A percentile compares a stretch with the other conserved stretches of the same genome.
Conservation (phyloP, 108 stramenopile genomes). For the Thalassiosira profunda region DNA sequence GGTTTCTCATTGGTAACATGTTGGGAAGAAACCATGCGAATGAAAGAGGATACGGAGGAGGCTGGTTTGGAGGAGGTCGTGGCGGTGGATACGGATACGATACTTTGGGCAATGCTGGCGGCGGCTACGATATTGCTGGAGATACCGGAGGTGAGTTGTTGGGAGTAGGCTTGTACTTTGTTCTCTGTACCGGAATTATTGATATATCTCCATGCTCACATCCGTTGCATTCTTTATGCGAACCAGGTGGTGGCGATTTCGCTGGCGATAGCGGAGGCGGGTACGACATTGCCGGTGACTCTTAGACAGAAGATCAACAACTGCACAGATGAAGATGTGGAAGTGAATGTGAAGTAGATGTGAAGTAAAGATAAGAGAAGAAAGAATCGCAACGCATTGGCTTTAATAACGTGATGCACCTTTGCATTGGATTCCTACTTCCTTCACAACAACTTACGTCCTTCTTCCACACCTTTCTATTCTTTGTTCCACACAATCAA, state of each 20-base stretch:
- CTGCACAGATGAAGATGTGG: neutral
- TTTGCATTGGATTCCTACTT: neutral
- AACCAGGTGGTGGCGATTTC: too few relatives aligned
- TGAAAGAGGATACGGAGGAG: neutral
- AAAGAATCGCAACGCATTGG: too few relatives aligned
- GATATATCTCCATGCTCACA: too few relatives aligned
- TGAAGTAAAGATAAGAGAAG: too few relatives aligned
- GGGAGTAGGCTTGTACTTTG: too few relatives aligned
- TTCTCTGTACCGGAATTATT: too few relatives aligned
- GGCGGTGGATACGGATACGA: conserved; percentile 22
- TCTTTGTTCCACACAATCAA: conserved; percentile 3
- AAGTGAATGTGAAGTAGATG: neutral
- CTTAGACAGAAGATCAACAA: too few relatives aligned
- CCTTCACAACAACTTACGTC: neutral
- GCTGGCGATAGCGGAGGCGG: conserved; percentile 12
- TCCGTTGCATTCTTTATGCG: too few relatives aligned
- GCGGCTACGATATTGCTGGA: conserved; percentile 2
- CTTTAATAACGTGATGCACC: too few relatives aligned
- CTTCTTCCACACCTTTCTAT: neutral
- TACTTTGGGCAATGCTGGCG: conserved; percentile 1
- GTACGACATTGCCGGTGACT: conserved; percentile 9
- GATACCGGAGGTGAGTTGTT: conserved; percentile 13
- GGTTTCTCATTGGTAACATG: conserved; percentile 29
- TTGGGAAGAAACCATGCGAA: conserved; percentile 25
- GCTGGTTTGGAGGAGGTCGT: neutral